phyloP scores from a whole-genome alignment of 2,329 filamentous ascomycete species.

The Alternaria sp. region DNA sequence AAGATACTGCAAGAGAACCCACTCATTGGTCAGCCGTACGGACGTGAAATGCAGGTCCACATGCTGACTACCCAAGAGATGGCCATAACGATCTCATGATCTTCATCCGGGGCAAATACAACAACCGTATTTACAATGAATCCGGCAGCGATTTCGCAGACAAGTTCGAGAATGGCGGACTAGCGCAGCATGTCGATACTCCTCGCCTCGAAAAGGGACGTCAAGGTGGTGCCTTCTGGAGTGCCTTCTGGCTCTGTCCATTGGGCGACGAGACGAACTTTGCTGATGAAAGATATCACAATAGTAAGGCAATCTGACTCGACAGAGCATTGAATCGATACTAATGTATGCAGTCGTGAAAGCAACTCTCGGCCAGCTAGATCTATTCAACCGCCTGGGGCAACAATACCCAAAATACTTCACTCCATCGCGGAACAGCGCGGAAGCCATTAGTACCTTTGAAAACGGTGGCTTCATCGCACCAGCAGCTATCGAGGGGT shows the following conservation, averaged over 20 bases:
- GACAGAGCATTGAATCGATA: neutral
- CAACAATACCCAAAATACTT: constrained; percentile 71
- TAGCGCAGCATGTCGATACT: constrained; percentile 78
- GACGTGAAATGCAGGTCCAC: neutral
- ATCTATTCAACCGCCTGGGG: constrained; percentile 71
- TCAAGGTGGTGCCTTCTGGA: constrained; percentile 92
- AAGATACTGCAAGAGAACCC: constrained; percentile 48
- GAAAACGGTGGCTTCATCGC: constrained; percentile 43
- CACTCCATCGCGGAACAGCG: constrained; percentile 66
- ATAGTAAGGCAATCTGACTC: constrained; percentile 57
- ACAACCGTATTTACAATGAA: constrained; percentile 76
- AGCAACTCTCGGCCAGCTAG: constrained; percentile 76
- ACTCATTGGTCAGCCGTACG: constrained; percentile 46
- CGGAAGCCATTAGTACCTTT: constrained; percentile 65
- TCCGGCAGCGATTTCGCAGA: constrained; percentile 68
- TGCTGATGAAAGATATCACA: constrained; percentile 72
- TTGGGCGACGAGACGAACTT: constrained; percentile 70
- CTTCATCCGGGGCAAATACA: constrained; percentile 67
- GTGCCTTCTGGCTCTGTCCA: constrained; percentile 81
- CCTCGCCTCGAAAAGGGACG: constrained; percentile 73
- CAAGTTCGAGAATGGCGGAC: constrained; percentile 72
- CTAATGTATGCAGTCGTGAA: constrained; percentile 59
- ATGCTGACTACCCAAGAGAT: constrained; percentile 60
- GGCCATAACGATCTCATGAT: constrained; percentile 90
- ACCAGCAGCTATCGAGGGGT: constrained; percentile 59